phyloP scores from a whole-genome alignment of 805 yeast genomes.

The Pichia deserticola region DNA sequence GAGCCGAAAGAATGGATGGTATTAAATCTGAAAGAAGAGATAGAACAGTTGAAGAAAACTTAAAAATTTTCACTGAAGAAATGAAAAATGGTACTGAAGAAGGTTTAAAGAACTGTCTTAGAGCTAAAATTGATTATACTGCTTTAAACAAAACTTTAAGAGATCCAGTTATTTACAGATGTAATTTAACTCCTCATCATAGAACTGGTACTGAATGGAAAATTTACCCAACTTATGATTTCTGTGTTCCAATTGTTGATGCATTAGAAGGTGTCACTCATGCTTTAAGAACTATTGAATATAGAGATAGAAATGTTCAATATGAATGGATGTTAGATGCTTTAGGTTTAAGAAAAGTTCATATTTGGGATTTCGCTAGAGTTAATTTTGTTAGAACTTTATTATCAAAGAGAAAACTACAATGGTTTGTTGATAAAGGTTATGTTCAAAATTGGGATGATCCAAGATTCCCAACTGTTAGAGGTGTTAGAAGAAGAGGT shows the following conservation, averaged over 20 bases:
- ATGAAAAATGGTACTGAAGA: slow-evolving; percentile 92
- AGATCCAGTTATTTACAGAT: slow-evolving; percentile 97
- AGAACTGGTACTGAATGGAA: slow-evolving; percentile 93
- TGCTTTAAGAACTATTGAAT: slow-evolving; percentile 95
- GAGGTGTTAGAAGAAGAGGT: slow-evolving; percentile 99
- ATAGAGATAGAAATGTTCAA: slow-evolving; percentile 97
- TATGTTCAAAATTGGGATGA: slow-evolving; percentile 95
- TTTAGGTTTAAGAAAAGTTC: slow-evolving; percentile 79
- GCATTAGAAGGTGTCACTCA: slow-evolving; percentile 96
- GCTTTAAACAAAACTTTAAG: slow-evolving; percentile 91
- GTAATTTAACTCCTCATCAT: slow-evolving; percentile 96
- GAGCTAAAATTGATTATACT: slow-evolving; percentile 93
- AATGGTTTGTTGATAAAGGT: slow-evolving; percentile 95
- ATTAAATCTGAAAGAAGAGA: slow-evolving; percentile 88
- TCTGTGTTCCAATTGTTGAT: slow-evolving; percentile 97
- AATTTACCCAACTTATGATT: slow-evolving; percentile 96
- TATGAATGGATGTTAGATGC: slow-evolving; percentile 92
- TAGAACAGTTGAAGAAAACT: slow-evolving; percentile 86
- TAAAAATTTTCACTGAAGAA: slow-evolving; percentile 76
- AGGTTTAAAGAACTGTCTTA: slow-evolving; percentile 85
- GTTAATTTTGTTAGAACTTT: slow-evolving; percentile 94
- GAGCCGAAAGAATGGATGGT: slow-evolving; percentile 98
- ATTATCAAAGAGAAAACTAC: slow-evolving; percentile 93
- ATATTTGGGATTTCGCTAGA: slow-evolving; percentile 97
- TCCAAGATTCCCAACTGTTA: slow-evolving; percentile 98